These are phyloP conservation scores for Rhododendron griersonianum DNA, from an alignment of 148 eudicot genomes.

Conservation along the genomic window DNA sequence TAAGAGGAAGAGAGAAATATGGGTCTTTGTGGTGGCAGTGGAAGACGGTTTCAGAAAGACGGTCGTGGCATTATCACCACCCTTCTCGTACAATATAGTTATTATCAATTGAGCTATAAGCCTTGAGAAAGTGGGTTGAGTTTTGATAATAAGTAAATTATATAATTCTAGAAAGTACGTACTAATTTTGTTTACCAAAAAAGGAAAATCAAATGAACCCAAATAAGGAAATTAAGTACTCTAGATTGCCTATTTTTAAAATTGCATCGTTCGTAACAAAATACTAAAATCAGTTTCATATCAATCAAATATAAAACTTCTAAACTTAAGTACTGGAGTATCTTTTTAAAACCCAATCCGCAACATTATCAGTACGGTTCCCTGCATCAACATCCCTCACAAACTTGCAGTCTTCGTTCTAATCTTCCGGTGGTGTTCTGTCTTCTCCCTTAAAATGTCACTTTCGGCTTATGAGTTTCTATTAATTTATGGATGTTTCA, in stretches of 20 bases:
- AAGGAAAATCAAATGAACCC: neutral
- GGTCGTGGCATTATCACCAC: too few species aligned
- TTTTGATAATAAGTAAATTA: neutral
- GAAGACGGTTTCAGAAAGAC: too few species aligned
- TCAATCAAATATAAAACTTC: neutral
- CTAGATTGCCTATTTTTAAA: neutral
- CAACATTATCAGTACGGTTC: neutral
- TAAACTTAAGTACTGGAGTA: neutral
- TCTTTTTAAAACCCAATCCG: neutral
- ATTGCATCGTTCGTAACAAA: neutral
- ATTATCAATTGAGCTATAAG: too few species aligned
- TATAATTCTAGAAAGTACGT: neutral
- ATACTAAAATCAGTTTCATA: neutral
- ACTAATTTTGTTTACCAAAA: neutral
- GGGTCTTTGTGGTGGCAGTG: too few species aligned
- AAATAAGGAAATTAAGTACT: neutral
- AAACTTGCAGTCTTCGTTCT: neutral
- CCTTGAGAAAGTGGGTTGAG: too few species aligned
- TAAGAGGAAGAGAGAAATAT: too few species aligned
- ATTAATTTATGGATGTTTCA: neutral
- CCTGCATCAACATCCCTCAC: neutral
- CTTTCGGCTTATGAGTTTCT: neutral
- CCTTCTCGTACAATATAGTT: too few species aligned
- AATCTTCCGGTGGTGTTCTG: neutral
- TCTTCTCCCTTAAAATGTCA: neutral